A percentile compares a stretch with the other conserved stretches of the same genome.
These are phyloP conservation scores for Calycina herbarum DNA, from an alignment of 2,329 filamentous ascomycete species.

Conservation along the genomic window DNA sequence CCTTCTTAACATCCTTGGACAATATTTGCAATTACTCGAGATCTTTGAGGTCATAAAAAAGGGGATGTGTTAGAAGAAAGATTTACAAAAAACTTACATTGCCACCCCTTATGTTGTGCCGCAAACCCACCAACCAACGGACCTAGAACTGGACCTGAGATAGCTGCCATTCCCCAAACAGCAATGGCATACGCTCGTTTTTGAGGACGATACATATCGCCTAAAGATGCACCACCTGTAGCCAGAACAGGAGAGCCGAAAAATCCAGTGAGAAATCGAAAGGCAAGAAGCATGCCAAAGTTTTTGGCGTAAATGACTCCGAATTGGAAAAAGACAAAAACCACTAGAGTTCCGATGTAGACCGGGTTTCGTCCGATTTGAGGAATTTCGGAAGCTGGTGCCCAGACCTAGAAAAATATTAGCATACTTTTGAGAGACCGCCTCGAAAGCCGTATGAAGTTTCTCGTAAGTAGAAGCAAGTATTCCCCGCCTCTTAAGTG, in stretches of 20 bases:
- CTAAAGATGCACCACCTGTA: slow-evolving; percentile 51
- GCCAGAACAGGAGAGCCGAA: slow-evolving; percentile 33
- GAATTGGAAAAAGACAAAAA: slow-evolving; percentile 52
- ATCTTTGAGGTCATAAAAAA: background rate
- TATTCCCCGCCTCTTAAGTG: background rate
- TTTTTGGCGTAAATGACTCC: slow-evolving; percentile 38
- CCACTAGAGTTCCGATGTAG: slow-evolving; percentile 65
- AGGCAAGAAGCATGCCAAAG: slow-evolving; percentile 46
- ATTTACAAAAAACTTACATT: slow-evolving; percentile 37
- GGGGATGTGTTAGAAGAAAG: background rate
- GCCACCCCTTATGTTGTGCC: slow-evolving; percentile 55
- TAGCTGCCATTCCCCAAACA: slow-evolving; percentile 8
- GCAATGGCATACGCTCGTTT: slow-evolving; percentile 8
- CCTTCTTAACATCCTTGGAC: no score
- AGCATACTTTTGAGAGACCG: background rate
- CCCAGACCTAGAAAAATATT: slow-evolving; percentile 48
- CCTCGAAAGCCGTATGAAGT: background rate
- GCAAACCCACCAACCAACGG: slow-evolving; percentile 57
- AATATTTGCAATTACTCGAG: no score
- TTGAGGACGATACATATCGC: slow-evolving; percentile 41
- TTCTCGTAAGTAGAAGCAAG: background rate
- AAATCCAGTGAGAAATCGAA: slow-evolving; percentile 10
- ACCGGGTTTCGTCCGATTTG: slow-evolving; percentile 65
- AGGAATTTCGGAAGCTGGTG: slow-evolving; percentile 66
- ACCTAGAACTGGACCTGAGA: background rate